These are phyloP conservation scores for Senna tora DNA, from an alignment of 306 rosid genomes.

Conservation along the genomic window DNA sequence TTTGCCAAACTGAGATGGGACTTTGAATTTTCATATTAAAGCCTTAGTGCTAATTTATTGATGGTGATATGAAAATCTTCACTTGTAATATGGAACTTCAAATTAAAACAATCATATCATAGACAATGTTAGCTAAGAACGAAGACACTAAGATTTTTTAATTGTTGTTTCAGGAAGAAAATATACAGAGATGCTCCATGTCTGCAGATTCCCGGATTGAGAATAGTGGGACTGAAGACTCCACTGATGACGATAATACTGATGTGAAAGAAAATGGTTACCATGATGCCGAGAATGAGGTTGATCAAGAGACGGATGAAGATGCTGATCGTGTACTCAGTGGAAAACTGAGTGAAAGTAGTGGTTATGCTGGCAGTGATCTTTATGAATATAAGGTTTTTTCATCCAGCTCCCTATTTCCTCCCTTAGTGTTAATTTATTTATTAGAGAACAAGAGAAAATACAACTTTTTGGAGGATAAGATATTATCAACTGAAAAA, in stretches of 20 bases:
- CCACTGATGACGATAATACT: conserved; percentile 81
- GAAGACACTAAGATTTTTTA: conserved; percentile 8
- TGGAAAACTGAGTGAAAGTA: conserved; percentile 97
- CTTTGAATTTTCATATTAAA: not conserved
- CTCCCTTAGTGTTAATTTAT: not conserved
- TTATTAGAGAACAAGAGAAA: not conserved
- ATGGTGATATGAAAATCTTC: not conserved
- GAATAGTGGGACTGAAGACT: conserved; percentile 88
- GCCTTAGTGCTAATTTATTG: not conserved
- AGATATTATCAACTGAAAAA: conserved; percentile 4
- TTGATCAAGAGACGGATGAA: conserved; percentile 87
- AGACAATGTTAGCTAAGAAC: not conserved
- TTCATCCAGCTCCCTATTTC: conserved; percentile 20
- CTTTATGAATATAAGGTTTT: conserved; percentile 96
- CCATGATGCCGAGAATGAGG: conserved; percentile 96
- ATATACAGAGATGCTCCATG: conserved; percentile 87
- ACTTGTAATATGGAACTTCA: not conserved
- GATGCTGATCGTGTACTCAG: conserved; percentile 84
- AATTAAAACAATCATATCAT: not conserved
- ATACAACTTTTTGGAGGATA: not conserved
- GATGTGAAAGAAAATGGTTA: conserved; percentile 87
- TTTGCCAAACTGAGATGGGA: not conserved
- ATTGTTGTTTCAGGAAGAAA: conserved; percentile 81
- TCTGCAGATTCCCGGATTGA: conserved; percentile 96
- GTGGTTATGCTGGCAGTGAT: conserved; percentile 97